Percentiles rank a stretch among this genome's conserved stretches.
phyloP scores from a whole-genome alignment of 1,139 yeast genomes.

The Kluyveromyces sp. region DNA sequence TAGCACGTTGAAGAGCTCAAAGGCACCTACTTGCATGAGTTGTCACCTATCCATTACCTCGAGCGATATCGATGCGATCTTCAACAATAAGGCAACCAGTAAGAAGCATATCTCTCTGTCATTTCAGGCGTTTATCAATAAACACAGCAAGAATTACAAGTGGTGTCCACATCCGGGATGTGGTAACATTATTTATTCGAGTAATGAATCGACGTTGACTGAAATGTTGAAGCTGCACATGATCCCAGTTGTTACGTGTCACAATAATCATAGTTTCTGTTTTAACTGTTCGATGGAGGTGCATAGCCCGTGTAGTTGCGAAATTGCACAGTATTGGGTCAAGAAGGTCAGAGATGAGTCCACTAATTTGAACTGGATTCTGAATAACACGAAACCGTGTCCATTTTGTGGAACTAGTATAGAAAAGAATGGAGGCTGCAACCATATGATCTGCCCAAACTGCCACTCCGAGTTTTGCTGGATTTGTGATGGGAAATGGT shows the following conservation, averaged over 20 bases:
- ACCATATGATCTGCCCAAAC: conserved; percentile 84
- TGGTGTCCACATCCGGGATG: conserved; percentile 94
- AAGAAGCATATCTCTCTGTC: conserved; percentile 31
- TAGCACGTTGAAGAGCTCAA: conserved; percentile 46
- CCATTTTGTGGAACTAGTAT: conserved; percentile 49
- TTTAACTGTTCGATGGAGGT: conserved; percentile 68
- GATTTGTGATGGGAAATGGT: conserved; percentile 83
- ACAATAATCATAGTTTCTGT: conserved; percentile 67
- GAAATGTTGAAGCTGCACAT: conserved; percentile 17
- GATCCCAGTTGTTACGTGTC: conserved; percentile 47
- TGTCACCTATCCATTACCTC: conserved; percentile 33
- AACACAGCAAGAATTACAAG: conserved; percentile 42
- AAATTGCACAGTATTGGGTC: conserved; percentile 64
- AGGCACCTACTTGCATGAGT: conserved; percentile 62
- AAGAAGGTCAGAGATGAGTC: conserved; percentile 79
- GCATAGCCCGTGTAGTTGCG: conserved; percentile 82
- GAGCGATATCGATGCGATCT: conserved; percentile 33
- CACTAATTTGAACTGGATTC: conserved; percentile 84
- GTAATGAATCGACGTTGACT: conserved; percentile 29
- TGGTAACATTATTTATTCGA: conserved; percentile 47
- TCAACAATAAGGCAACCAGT: conserved; percentile 30
- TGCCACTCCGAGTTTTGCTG: conserved; percentile 85
- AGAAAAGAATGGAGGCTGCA: conserved; percentile 91
- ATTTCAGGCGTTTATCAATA: conserved; percentile 47
- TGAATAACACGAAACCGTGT: conserved; percentile 81